Percentiles rank a stretch among this genome's conserved stretches.
phyloP scores from a whole-genome alignment of 2,329 filamentous ascomycete species.

The Pseudogymnoascus sp. region DNA sequence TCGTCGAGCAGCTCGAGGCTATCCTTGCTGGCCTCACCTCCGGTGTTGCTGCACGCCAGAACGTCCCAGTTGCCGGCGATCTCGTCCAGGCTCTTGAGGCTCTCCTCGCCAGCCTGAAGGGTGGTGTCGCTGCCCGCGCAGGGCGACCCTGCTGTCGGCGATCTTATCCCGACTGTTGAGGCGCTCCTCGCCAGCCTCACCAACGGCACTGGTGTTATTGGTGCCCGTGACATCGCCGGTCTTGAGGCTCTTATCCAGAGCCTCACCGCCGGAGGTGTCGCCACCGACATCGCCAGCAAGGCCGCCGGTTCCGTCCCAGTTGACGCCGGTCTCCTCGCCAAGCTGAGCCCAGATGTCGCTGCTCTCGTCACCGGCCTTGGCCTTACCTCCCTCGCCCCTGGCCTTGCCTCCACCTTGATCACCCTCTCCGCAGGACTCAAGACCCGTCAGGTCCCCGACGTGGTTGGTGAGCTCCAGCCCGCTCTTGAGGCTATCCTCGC shows the following conservation, averaged over 20 bases:
- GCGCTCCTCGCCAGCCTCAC: not conserved
- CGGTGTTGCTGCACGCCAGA: not conserved
- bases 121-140: not conserved
- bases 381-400: not conserved
- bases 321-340: not conserved
- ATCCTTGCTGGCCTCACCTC: not conserved
- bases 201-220: not conserved
- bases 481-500: not conserved
- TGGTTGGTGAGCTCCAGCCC: not conserved
- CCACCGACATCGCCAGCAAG: too few species aligned
- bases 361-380: not conserved
- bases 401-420: not conserved
- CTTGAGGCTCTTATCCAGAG: too few species aligned
- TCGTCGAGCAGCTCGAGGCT: not conserved
- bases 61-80: not conserved
- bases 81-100: too few species aligned
- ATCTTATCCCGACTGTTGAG: too few species aligned
- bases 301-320: not conserved
- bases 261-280: too few species aligned
- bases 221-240: not conserved
- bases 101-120: not conserved
- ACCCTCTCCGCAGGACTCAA: not conserved
- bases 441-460: not conserved
- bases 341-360: not conserved
- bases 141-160: too few species aligned